A percentile compares a stretch with the other conserved stretches of the same genome.
phyloP scores from a whole-genome alignment of 148 eudicot species.

The Selenicereus undatus region DNA sequence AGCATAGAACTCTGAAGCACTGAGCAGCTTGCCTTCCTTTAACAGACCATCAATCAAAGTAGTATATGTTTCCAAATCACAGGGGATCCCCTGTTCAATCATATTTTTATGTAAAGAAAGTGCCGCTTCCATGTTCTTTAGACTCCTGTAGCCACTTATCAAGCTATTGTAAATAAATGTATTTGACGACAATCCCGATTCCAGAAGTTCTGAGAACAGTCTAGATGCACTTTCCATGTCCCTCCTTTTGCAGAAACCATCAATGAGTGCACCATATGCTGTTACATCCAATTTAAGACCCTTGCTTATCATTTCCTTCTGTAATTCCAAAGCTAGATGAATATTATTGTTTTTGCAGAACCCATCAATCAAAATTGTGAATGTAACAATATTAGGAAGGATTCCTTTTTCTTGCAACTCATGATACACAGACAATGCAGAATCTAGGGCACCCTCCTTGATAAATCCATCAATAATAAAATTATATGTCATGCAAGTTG shows the following conservation, averaged over 20 bases:
- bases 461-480: conserved; percentile 61
- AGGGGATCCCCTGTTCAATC: conserved; percentile 46
- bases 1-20: conserved; percentile 56
- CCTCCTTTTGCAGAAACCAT: conserved; percentile 66
- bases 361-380: conserved; percentile 65
- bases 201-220: conserved; percentile 54
- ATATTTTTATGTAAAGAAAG: conserved; percentile 52
- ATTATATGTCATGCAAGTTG: conserved; percentile 53
- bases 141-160: conserved; percentile 64
- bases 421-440: conserved; percentile 57
- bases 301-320: conserved; percentile 44
- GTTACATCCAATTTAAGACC: conserved; percentile 60
- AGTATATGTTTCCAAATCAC: conserved; percentile 68
- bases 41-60: conserved; percentile 67
- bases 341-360: conserved; percentile 54
- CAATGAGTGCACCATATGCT: conserved; percentile 56
- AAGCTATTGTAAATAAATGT: conserved; percentile 54
- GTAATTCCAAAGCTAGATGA: conserved; percentile 58
- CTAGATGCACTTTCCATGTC: conserved; percentile 59
- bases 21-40: conserved; percentile 47
- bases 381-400: conserved; percentile 51
- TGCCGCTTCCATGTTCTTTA: conserved; percentile 58
- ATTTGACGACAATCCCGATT: conserved; percentile 63
- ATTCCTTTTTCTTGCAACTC: conserved; percentile 57
- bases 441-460: conserved; percentile 43